Percentiles rank a stretch among this genome's conserved stretches.
Evolutionary conservation across 768 basidiomycete species (phyloP).

Genomic region (Boletus vinaceobasis): DNA sequence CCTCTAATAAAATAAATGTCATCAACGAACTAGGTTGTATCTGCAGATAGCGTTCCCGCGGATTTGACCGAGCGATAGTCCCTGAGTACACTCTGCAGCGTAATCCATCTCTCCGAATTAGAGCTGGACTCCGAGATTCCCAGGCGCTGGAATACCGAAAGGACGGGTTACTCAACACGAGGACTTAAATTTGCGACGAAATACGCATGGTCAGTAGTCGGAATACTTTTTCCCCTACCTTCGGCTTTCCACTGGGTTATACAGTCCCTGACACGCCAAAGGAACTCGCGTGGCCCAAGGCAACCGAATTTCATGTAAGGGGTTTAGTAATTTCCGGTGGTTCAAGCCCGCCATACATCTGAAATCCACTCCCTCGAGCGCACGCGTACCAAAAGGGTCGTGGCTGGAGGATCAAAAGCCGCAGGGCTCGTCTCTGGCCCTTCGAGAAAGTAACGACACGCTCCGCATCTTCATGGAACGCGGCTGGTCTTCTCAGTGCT

Average conservation of each 20-base stretch:
- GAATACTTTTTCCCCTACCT: not conserved
- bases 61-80: constrained; percentile 11
- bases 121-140: constrained; percentile 5
- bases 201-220: constrained; percentile 13
- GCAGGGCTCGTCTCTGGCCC: constrained; percentile 7
- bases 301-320: constrained; percentile 20
- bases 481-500: constrained; percentile 16
- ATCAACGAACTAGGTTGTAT: constrained; percentile 2
- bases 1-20: constrained; percentile 4
- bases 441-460: constrained; percentile 15
- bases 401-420: constrained; percentile 22
- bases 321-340: constrained; percentile 21
- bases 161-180: constrained; percentile 2
- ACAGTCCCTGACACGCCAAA: constrained; percentile 11
- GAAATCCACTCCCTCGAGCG: constrained; percentile 8
- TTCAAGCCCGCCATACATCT: constrained; percentile 5
- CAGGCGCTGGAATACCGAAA: constrained; percentile 3
- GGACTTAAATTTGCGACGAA: not conserved
- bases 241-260: constrained; percentile 3
- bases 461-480: constrained; percentile 16
- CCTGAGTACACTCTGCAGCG: constrained; percentile 2
- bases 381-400: constrained; percentile 20
- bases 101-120: constrained; percentile 8
- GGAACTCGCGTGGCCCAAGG: constrained; percentile 18
- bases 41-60: constrained; percentile 20